Conservation (phyloP, 1,284 basidiomycete genomes). For the Polyporus tsugae region DNA sequence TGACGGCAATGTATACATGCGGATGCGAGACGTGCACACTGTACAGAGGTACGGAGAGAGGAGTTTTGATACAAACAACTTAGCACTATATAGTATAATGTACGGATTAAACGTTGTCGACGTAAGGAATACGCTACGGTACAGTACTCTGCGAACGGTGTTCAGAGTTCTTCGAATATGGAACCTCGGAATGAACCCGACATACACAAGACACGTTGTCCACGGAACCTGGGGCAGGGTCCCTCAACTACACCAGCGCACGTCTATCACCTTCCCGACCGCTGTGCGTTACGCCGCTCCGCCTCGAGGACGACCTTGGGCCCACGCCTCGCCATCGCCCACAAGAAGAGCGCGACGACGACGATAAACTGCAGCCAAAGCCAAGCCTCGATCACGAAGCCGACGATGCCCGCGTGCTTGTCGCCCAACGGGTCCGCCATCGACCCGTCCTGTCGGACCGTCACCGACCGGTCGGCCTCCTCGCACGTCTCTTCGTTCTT, state of each 20-base stretch:
- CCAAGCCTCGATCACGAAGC: conserved; percentile 74
- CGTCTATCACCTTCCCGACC: conserved; percentile 8
- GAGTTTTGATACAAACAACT: not conserved
- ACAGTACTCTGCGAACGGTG: not conserved
- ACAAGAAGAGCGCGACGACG: conserved; percentile 77
- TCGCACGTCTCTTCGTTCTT: conserved; percentile 17
- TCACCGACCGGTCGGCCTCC: conserved; percentile 28
- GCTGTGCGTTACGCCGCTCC: conserved; percentile 41
- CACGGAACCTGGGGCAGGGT: not conserved
- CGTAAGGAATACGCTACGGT: too few relatives aligned
- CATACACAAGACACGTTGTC: not conserved
- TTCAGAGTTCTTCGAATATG: not conserved
- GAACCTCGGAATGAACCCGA: not conserved
- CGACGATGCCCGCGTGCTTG: conserved; percentile 50
- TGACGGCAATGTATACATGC: not conserved
- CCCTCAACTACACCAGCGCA: not conserved
- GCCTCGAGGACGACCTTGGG: conserved; percentile 73
- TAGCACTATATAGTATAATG: not conserved
- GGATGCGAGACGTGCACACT: not conserved
- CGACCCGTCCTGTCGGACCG: conserved; percentile 18
- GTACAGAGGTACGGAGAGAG: not conserved
- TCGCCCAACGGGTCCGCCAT: conserved; percentile 32
- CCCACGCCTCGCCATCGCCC: conserved; percentile 78
- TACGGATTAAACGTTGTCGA: not conserved
- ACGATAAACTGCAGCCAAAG: conserved; percentile 81